Percentiles rank a stretch among this genome's conserved stretches.
Evolutionary conservation across 2,329 filamentous ascomycete genomes (phyloP).

Genomic region (Colletotrichum viniferum): DNA sequence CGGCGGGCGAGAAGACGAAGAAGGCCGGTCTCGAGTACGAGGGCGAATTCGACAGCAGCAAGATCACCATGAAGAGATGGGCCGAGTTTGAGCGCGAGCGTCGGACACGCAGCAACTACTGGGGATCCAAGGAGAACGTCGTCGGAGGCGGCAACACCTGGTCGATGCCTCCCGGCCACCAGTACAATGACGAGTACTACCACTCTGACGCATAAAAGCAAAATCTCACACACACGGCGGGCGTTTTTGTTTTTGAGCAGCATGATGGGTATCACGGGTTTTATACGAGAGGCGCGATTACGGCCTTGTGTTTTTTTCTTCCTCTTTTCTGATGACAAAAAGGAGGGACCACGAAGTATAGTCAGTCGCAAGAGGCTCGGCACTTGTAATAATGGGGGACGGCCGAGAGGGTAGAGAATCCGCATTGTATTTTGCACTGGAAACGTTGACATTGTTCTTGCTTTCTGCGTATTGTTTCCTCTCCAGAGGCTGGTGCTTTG

Average conservation of each 20-base stretch:
- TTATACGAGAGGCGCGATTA: constrained; percentile 17
- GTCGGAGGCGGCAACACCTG: constrained; percentile 45
- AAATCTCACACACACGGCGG: neutral
- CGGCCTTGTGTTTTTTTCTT: neutral
- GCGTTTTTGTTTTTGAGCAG: constrained; percentile 14
- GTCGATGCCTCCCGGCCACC: constrained; percentile 46
- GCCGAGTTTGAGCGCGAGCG: constrained; percentile 86
- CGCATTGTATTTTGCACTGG: neutral
- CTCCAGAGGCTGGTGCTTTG: neutral
- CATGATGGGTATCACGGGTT: constrained; percentile 6
- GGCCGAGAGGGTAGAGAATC: neutral
- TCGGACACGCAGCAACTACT: constrained; percentile 54
- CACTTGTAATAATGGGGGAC: constrained; percentile 15
- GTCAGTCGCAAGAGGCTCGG: neutral
- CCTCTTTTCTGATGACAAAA: constrained; percentile 1
- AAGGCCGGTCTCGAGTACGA: constrained; percentile 87
- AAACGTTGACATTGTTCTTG: neutral
- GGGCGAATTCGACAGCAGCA: constrained; percentile 96
- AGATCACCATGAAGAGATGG: constrained; percentile 99
- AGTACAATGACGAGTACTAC: constrained; percentile 60
- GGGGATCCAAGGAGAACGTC: constrained; percentile 58
- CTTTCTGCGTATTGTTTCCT: neutral
- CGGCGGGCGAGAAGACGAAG: constrained; percentile 85
- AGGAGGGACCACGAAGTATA: neutral
- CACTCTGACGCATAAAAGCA: constrained; percentile 49